Evolutionary conservation across 129 eudicot genomes (phyloP), one percentile per base, ranked within the genome.

Genomic region (Smallanthus sonchifolius): DNA sequence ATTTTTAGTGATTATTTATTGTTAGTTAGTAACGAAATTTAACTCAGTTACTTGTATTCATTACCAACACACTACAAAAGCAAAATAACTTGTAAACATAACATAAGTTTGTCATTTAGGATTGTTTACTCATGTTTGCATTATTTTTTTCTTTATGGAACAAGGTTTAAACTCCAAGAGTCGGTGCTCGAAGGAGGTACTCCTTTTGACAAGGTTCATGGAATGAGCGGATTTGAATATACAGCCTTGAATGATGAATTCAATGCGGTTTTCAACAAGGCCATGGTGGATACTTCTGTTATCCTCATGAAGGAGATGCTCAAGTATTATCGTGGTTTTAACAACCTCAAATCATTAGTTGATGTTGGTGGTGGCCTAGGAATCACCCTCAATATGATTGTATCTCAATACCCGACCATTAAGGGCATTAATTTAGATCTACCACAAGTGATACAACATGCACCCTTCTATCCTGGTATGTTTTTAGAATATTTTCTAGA

Each of bases 311-410:
- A 80, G 43, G 69, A 60, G 57, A 59, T 60, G 11, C 80, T 80
- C 35, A 67, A 74, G 44, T 51, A 36, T 55, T 80, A 80, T 61
- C 56, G 19, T 37, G 84, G 84, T 55, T 81, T 81, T 15, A 37
- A 69, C 9, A 38, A 75, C 59, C 67, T 81, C 42, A 61, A 62
- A 4, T 52, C 20, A 6, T 6, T 81, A 32, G 81, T 81, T 9
- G 81, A 81, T 51, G 77, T 81, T n/a, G 78, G 85, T 32, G 85
- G 85, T 34, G 85, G 85, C 38, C 69, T 81, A 10, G 85, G 81
- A 65, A 45, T 28, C 20, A 63, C 78, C 37, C 81, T 81, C 52
- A 56, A 39, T 19, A n/a, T 40, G 47, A 76, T 81, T 19, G 13
- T 67, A 35, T 57, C 81, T 1, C 64, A 81, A 54, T 19, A 76